Percentiles rank a stretch among this genome's conserved stretches.
Evolutionary conservation across 2,329 filamentous ascomycete genomes (phyloP).

Genomic region (Thielaviopsis euricoi): DNA sequence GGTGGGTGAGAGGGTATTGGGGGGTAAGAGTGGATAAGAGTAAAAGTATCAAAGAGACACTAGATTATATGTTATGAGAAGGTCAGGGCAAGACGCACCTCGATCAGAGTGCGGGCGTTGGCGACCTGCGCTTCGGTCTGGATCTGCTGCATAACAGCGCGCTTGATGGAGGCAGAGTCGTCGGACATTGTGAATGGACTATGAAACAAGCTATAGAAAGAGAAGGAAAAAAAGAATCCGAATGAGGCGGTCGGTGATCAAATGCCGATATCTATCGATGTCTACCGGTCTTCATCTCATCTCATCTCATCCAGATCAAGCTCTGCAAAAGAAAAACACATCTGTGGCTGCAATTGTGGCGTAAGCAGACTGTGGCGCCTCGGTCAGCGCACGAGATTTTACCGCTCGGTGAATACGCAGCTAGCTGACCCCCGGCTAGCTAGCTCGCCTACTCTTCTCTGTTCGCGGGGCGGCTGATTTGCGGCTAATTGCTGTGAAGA

Average conservation of each 20-base stretch:
- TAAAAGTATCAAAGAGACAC: too few species aligned
- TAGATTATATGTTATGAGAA: too few species aligned
- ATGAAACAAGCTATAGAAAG: neutral
- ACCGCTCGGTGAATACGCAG: neutral
- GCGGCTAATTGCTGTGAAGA: constrained; percentile 5
- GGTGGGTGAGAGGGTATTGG: too few species aligned
- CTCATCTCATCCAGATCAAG: neutral
- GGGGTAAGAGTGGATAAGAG: neutral
- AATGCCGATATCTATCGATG: too few species aligned
- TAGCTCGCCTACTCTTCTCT: too few species aligned
- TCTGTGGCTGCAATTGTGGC: neutral
- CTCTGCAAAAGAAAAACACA: neutral
- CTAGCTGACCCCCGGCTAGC: too few species aligned
- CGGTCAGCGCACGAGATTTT: neutral
- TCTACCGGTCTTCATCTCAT: too few species aligned
- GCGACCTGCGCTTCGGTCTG: constrained; percentile 45
- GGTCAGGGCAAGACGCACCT: constrained; percentile 29
- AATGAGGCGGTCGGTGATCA: too few species aligned
- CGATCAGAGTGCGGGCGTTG: constrained; percentile 55
- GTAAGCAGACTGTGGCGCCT: constrained; percentile 1
- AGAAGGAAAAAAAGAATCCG: neutral
- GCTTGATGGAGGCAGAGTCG: constrained; percentile 40
- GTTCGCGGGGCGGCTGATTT: constrained; percentile 6
- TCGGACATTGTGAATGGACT: constrained; percentile 5
- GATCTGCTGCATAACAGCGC: constrained; percentile 48